Conservation (phyloP, 2,329 filamentous ascomycete species). For the Xylaria sp. region DNA sequence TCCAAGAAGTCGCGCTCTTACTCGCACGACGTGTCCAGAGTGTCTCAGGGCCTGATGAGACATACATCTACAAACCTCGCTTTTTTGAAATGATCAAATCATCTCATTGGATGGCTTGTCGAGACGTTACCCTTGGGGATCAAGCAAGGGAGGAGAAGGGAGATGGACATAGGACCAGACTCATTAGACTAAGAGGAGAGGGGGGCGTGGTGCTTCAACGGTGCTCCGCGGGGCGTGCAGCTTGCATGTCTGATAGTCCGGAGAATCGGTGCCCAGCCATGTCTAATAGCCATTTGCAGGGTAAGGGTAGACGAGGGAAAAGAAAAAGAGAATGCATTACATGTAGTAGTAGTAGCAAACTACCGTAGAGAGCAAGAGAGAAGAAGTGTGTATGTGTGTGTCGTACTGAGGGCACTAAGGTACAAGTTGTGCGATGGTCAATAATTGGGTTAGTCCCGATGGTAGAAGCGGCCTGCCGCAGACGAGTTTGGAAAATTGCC, state of each 20-base stretch:
- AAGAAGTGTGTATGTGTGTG: no score
- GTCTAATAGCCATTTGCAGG: conserved; percentile 40
- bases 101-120: conserved; percentile 44
- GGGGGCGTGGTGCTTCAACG: conserved; percentile 41
- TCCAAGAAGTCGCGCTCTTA: conserved; percentile 36
- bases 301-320: conserved; percentile 44
- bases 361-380: conserved; percentile 6
- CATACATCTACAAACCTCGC: conserved; percentile 38
- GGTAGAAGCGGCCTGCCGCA: conserved; percentile 30
- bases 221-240: conserved; percentile 41
- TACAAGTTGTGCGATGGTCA: conserved; percentile 26
- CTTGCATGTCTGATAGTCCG: conserved; percentile 46
- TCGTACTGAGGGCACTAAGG: conserved; percentile 20
- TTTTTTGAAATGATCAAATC: conserved; percentile 25
- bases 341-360: conserved; percentile 27
- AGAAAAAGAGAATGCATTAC: conserved; percentile 26
- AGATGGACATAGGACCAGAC: conserved; percentile 21
- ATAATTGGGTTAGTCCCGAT: conserved; percentile 32
- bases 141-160: conserved; percentile 25
- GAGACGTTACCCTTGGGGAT: conserved; percentile 39
- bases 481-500: conserved; percentile 41
- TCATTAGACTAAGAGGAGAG: conserved; percentile 10
- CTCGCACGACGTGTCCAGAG: conserved; percentile 18
- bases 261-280: conserved; percentile 39
- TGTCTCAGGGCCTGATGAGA: conserved; percentile 44